Percentiles rank a stretch among this genome's conserved stretches.
phyloP scores from a whole-genome alignment of 2,329 filamentous ascomycete genomes.

The Trichoderma hamatum region DNA sequence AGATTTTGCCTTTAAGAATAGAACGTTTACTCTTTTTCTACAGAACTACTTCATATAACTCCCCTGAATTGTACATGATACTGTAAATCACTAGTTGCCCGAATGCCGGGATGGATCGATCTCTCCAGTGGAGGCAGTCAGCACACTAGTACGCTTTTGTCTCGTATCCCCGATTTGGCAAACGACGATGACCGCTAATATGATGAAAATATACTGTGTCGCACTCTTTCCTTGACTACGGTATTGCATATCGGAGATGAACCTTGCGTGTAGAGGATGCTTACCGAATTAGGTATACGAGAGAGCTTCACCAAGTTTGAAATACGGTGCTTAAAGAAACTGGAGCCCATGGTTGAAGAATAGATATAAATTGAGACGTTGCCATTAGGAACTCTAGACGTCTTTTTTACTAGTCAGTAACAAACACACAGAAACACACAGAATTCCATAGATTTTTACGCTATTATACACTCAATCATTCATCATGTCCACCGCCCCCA shows the following conservation, averaged over 20 bases:
- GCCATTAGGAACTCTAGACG: background rate
- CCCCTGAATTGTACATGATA: background rate
- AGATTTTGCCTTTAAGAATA: no score
- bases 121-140: background rate
- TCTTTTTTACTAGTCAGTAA: background rate
- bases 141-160: background rate
- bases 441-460: background rate
- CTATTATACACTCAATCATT: background rate
- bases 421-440: background rate
- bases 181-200: background rate
- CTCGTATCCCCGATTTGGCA: conserved; percentile 24
- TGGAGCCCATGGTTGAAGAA: background rate
- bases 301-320: background rate
- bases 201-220: background rate
- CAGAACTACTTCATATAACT: background rate
- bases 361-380: background rate
- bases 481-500: background rate
- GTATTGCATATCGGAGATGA: conserved; percentile 12
- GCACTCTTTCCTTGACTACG: background rate
- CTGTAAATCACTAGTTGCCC: background rate
- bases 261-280: no score
- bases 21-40: background rate
- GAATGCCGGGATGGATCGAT: background rate
- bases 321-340: background rate
- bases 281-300: background rate